A percentile compares a stretch with the other conserved stretches of the same genome.
Conservation (phyloP, 192 early-diverging fungal species). For the Rhizophagus sp. region DNA sequence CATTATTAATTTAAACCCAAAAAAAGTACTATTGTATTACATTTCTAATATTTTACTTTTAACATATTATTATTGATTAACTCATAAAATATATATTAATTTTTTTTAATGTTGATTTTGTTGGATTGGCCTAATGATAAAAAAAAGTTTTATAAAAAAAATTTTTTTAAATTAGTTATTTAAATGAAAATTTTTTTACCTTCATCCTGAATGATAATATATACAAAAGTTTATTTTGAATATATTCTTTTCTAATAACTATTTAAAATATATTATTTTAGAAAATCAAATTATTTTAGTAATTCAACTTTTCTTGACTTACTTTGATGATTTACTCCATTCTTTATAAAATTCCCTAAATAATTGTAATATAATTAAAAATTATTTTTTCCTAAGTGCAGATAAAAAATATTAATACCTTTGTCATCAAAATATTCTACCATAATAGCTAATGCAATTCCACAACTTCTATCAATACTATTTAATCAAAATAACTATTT, state of each 20-base stretch:
- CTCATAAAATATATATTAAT: conserved; percentile 73
- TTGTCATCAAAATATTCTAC: conserved; percentile 55
- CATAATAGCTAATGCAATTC: conserved; percentile 71
- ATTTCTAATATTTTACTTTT: too few relatives aligned
- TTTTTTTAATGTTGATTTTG: conserved; percentile 76
- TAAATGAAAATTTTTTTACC: conserved; percentile 33
- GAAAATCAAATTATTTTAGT: neutral
- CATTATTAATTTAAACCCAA: too few relatives aligned
- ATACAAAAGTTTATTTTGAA: conserved; percentile 64
- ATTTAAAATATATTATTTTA: conserved; percentile 14
- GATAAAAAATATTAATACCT: conserved; percentile 28
- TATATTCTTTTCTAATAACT: conserved; percentile 57
- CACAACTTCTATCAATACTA: conserved; percentile 72
- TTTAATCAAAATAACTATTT: neutral
- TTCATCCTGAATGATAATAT: conserved; percentile 63
- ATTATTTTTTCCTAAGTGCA: neutral
- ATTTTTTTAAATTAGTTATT: too few relatives aligned
- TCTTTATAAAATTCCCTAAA: conserved; percentile 26
- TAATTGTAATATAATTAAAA: neutral
- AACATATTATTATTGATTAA: neutral
- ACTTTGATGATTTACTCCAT: conserved; percentile 30
- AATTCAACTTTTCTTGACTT: neutral
- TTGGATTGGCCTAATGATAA: conserved; percentile 58
- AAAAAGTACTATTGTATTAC: too few relatives aligned
- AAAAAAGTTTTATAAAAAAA: too few relatives aligned